These are phyloP conservation scores for Ajuga chamaepitys DNA, from an alignment of 257 asterid species.

Conservation along the genomic window DNA sequence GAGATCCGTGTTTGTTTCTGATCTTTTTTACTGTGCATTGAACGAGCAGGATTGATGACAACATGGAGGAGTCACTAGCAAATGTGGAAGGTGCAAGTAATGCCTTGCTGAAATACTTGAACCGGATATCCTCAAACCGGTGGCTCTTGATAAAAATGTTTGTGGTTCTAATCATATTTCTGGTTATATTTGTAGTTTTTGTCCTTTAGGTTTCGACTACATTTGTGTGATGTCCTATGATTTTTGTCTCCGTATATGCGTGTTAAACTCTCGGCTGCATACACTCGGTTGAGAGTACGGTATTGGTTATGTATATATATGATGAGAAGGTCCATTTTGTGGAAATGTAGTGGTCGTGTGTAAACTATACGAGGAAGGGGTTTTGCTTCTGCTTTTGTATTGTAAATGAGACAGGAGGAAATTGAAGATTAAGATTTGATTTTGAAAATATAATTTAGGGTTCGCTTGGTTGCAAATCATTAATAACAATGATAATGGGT, in stretches of 20 bases:
- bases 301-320: slow-evolving; percentile 10
- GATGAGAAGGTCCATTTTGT: background rate
- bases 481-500: too few species aligned
- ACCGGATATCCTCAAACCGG: slow-evolving; percentile 67
- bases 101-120: slow-evolving; percentile 62
- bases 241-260: background rate
- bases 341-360: background rate
- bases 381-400: too few species aligned
- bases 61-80: slow-evolving; percentile 73
- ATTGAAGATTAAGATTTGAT: too few species aligned
- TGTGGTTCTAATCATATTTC: slow-evolving; percentile 54
- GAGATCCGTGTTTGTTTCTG: too few species aligned
- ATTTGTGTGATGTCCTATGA: background rate
- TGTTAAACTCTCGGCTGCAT: background rate
- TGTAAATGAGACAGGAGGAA: too few species aligned
- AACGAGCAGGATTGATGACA: slow-evolving; percentile 68
- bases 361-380: too few species aligned
- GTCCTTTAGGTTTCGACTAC: slow-evolving; percentile 35
- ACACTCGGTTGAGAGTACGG: background rate
- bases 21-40: background rate
- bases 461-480: too few species aligned
- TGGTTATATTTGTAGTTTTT: slow-evolving; percentile 55
- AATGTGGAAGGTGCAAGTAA: slow-evolving; percentile 77
- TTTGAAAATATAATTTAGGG: too few species aligned
- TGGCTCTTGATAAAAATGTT: slow-evolving; percentile 79